Percentiles rank a stretch among this genome's conserved stretches.
phyloP scores from a whole-genome alignment of 2,329 filamentous ascomycete species.

The Colletotrichum lindemuthianum region DNA sequence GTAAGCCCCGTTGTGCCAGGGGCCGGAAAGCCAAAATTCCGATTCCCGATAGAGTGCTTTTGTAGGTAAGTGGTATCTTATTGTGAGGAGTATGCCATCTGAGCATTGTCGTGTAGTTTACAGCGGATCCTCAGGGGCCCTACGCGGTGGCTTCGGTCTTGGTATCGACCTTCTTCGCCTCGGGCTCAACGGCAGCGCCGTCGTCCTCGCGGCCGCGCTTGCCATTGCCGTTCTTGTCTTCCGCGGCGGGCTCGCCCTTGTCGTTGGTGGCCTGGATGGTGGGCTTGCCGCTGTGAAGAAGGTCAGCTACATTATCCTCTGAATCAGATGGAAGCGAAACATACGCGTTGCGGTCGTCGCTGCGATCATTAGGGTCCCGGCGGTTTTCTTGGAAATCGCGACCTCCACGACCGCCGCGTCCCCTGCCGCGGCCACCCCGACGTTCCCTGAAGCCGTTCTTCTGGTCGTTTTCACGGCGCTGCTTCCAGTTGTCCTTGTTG shows the following conservation, averaged over 20 bases:
- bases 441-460: slow-evolving; percentile 64
- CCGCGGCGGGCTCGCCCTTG: slow-evolving; percentile 45
- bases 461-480: slow-evolving; percentile 70
- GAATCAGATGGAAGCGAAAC: slow-evolving; percentile 23
- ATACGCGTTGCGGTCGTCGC: slow-evolving; percentile 47
- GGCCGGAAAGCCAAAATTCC: slow-evolving; percentile 34
- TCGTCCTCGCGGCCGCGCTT: slow-evolving; percentile 68
- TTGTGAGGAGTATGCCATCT: slow-evolving; percentile 20
- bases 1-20: slow-evolving; percentile 25
- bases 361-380: slow-evolving; percentile 44
- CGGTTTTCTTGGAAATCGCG: slow-evolving; percentile 50
- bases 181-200: slow-evolving; percentile 53
- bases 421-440: slow-evolving; percentile 51
- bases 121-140: slow-evolving; percentile 6
- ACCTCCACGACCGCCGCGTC: slow-evolving; percentile 52
- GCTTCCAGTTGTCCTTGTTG: slow-evolving; percentile 68
- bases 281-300: slow-evolving; percentile 45
- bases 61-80: slow-evolving; percentile 37
- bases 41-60: slow-evolving; percentile 35
- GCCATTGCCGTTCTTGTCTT: slow-evolving; percentile 47
- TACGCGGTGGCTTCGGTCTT: slow-evolving; percentile 50
- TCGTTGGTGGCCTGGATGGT: slow-evolving; percentile 58
- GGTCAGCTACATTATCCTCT: slow-evolving; percentile 20
- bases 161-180: slow-evolving; percentile 71
- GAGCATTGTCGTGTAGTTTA: not conserved